Base-by-base conservation (phyloP, 1,139 yeast genomes). In the Candida labiduridarum region DNA sequence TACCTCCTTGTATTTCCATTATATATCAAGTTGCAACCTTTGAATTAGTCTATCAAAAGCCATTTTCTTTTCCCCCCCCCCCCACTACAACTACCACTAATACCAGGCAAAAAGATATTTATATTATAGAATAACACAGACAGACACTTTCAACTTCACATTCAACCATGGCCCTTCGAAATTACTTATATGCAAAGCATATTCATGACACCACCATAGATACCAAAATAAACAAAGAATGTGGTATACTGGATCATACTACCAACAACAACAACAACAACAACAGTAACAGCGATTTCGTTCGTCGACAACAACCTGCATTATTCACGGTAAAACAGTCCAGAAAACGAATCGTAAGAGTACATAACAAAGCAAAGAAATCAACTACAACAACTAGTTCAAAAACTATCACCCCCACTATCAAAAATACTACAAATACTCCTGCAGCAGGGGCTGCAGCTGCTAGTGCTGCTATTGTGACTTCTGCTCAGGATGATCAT, bases 151-250 rank as follows among this genome's bases (percentile, higher is more conserved):
- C 25, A 22, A 22, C 4, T 22, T 22, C 25, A 22, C 7, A 12
- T 15, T 8, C 14, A 14, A 47, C n/a, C 30, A 74, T 74, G 79
- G 79, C 79, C 3, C 66, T 74, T 48, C 69, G 78, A 61, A 72
- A 74, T 56, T 74, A 74, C 53, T 53, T 74, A 48, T 74, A 74
- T 55, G 78, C 79, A 10, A 74, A 74, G 52, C 78, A 74, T 56
- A 61, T 59, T 47, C 58, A 59, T 45, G 69, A 70, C 56, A 52
- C 52, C 5, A 50, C 47, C 7, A 52, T 48, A 44, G 50, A 48
- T 14, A 56, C 65, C 18, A 60, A 59, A 36, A 66, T 67, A 41
- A 67, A 66, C 52, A 64, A 60, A 54, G 46, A 34, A 15, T 31
- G 7, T 4, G 19, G n/a, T n/a, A 38, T 42, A 42, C 31, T 42